phyloP scores from a whole-genome alignment of 169 alveolate species.

The Blepharisma undulans region DNA sequence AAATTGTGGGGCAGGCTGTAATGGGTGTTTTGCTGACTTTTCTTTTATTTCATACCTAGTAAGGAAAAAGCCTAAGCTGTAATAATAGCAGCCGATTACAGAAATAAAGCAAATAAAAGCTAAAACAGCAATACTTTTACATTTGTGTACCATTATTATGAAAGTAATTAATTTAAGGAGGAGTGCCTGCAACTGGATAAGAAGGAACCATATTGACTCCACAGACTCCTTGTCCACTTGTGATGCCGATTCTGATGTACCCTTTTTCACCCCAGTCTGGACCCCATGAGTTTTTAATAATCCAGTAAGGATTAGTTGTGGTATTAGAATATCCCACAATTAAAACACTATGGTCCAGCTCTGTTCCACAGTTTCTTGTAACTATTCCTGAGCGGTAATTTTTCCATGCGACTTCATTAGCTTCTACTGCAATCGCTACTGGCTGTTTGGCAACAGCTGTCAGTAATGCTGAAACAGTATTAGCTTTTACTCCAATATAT shows the following conservation, averaged over 20 bases:
- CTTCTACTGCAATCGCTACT: slow-evolving; percentile 94
- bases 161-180: not conserved
- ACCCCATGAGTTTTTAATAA: slow-evolving; percentile 79
- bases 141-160: not conserved
- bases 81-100: not conserved
- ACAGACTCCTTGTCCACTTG: slow-evolving; percentile 34
- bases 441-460: slow-evolving; percentile 73
- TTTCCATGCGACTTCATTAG: slow-evolving; percentile 84
- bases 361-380: slow-evolving; percentile 75
- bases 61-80: slow-evolving; percentile 25
- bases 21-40: not conserved
- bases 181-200: slow-evolving; percentile 20
- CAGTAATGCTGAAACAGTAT: slow-evolving; percentile 50
- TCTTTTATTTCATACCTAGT: slow-evolving; percentile 13
- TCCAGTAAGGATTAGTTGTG: slow-evolving; percentile 38
- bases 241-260: slow-evolving; percentile 53
- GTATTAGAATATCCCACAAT: slow-evolving; percentile 58
- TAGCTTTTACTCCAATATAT: slow-evolving; percentile 7
- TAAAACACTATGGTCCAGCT: slow-evolving; percentile 86
- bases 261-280: slow-evolving; percentile 78
- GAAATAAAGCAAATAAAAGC: not conserved
- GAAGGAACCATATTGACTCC: slow-evolving; percentile 17
- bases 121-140: not conserved
- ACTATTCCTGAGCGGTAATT: slow-evolving; percentile 82
- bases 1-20: not conserved